Conservation (phyloP, 768 basidiomycete genomes). For the Lactarius deliciosus region DNA sequence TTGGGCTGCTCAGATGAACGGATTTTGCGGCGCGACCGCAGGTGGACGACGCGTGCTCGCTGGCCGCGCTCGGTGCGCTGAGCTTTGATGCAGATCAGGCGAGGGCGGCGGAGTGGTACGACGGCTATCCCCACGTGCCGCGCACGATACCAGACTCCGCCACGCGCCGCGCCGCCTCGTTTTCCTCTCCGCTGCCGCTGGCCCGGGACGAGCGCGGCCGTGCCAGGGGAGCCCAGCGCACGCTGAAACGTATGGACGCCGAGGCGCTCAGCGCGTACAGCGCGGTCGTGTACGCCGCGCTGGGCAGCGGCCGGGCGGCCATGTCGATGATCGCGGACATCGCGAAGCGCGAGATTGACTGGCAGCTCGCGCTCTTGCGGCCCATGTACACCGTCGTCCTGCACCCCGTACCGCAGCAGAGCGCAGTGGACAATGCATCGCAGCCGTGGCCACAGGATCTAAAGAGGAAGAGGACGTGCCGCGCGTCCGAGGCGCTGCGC, state of each 20-base stretch:
- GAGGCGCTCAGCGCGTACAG: slow-evolving; percentile 14
- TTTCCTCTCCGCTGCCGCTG: neutral
- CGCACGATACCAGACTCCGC: neutral
- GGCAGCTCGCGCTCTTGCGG: slow-evolving; percentile 17
- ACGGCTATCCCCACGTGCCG: neutral
- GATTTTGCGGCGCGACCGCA: slow-evolving; percentile 4
- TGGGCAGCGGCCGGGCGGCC: slow-evolving; percentile 5
- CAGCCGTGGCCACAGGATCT: neutral
- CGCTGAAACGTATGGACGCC: neutral
- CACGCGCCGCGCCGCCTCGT: neutral
- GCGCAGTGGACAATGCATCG: neutral
- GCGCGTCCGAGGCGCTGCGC: neutral
- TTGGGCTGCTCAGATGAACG: neutral
- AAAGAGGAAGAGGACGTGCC: neutral
- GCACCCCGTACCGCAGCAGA: neutral
- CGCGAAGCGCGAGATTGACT: slow-evolving; percentile 18
- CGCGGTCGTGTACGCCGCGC: neutral
- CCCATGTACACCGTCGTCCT: neutral
- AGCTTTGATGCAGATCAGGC: slow-evolving; percentile 25
- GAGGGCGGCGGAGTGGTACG: slow-evolving; percentile 16
- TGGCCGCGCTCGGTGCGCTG: slow-evolving; percentile 23
- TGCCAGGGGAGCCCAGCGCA: neutral
- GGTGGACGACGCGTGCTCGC: slow-evolving; percentile 27
- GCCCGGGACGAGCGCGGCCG: neutral
- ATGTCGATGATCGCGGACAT: slow-evolving; percentile 15